These are phyloP conservation scores for Stagonosporopsis tanaceti DNA, from an alignment of 2,329 filamentous ascomycete species.

Conservation along the genomic window DNA sequence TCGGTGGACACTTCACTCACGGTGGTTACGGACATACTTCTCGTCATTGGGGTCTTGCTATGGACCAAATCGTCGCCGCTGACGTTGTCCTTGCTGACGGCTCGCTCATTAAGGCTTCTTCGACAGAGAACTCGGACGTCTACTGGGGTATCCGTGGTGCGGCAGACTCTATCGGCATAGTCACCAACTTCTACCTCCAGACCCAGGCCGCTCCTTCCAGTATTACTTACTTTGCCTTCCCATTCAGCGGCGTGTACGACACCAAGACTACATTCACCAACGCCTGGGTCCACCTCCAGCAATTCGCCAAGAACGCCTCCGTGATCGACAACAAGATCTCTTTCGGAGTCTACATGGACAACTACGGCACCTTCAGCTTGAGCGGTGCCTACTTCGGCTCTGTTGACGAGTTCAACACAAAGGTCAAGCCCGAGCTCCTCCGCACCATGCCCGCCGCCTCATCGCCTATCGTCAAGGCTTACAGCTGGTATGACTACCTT, in stretches of 20 bases:
- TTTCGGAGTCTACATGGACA: conserved; percentile 54
- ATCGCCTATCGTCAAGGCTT: conserved; percentile 31
- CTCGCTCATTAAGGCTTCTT: conserved; percentile 47
- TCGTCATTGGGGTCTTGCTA: conserved; percentile 47
- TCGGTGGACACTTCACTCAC: conserved; percentile 49
- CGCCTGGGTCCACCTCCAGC: conserved; percentile 53
- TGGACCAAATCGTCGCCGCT: conserved; percentile 46
- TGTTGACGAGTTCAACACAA: conserved; percentile 47
- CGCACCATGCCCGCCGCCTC: conserved; percentile 44
- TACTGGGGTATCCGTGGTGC: conserved; percentile 55
- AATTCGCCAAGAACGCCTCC: conserved; percentile 51
- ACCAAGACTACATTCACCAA: conserved; percentile 45
- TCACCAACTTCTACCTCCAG: conserved; percentile 49
- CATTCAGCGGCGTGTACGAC: conserved; percentile 35
- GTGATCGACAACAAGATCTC: conserved; percentile 53
- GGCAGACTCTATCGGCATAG: conserved; percentile 53
- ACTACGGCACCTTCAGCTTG: conserved; percentile 43
- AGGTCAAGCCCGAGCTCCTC: conserved; percentile 51
- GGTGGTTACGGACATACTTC: conserved; percentile 48
- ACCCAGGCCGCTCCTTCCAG: conserved; percentile 38
- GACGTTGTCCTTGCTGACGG: conserved; percentile 53
- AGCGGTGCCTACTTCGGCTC: conserved; percentile 53
- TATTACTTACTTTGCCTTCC: conserved; percentile 42
- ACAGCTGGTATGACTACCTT: conserved; percentile 52
- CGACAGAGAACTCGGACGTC: conserved; percentile 46